Evolutionary conservation across 805 yeast genomes (phyloP), one percentile per base, ranked within the genome.

Genomic region (Kregervanrija fluxuum): DNA sequence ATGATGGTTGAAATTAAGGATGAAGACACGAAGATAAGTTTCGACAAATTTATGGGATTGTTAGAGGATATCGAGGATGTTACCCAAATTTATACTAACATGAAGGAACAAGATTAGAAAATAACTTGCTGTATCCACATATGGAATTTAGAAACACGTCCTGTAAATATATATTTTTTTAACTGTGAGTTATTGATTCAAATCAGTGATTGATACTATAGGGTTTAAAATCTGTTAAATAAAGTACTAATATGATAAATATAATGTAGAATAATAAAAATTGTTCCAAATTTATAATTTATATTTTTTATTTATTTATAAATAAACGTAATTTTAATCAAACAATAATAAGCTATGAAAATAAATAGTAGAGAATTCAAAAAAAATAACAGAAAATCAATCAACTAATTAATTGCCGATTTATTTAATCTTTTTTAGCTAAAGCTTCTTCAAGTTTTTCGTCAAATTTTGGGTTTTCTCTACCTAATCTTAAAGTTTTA

Each of bases 51-150:
- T 33, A 61, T 82, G 32, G 67, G 61, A 16, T 69, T 71, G 40
- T 67, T 91, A 38, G 95, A 87, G 43, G 87, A 81, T 32, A 67
- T 88, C n/a, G 88, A 83, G 41, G 98, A 93, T 54, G 85, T 91
- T 15, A 79, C 87, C 6, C 87, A 79, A 49, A 79, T 85, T 47
- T 86, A 85, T 65, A 75, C 86, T 30, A 91, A 88, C 59, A 68
- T 77, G 52, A 72, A 67, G 47, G 74, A 70, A 30, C 42, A 43
- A 68, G 35, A 22, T 22, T 22, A 22, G 28, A 22, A 41, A 40
- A 35, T 33, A 33, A n/a, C 14, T 30, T 45, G 36, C 41, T 14
- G 14, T 32, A 32, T 12, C 13, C 11, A 32, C 13, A 12, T 12
- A 12, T 32, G 13, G 34, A 36, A 11, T 10, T 15, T 14, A 13